Percentiles rank a stretch among this genome's conserved stretches.
These are phyloP conservation scores for Endotrypanum monterogeii DNA, from an alignment of 208 protist species.

Conservation along the genomic window DNA sequence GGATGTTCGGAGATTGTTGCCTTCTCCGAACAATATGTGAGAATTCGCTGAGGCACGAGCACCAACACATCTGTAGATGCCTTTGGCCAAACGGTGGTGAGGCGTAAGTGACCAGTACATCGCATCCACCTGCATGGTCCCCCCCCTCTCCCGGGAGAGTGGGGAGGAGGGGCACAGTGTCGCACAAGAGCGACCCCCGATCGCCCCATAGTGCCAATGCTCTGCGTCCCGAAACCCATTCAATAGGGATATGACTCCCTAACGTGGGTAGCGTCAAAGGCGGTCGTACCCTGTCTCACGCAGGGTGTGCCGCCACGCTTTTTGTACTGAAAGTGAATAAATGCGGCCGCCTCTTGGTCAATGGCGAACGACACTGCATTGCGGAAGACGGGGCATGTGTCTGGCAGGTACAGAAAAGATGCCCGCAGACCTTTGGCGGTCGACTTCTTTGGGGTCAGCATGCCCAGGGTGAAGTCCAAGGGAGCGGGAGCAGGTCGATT, in stretches of 20 bases:
- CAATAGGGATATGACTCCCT: conserved; percentile 30
- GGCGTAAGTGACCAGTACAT: too few species aligned
- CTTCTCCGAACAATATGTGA: too few species aligned
- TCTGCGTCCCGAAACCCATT: background rate
- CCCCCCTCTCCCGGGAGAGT: too few species aligned
- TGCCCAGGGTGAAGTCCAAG: conserved; percentile 36
- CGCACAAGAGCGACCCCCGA: background rate
- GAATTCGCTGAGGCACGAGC: too few species aligned
- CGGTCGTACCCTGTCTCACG: conserved; percentile 31
- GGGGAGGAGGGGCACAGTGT: too few species aligned
- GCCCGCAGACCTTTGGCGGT: conserved; percentile 22
- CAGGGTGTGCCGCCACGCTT: conserved; percentile 27
- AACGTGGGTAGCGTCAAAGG: conserved; percentile 29
- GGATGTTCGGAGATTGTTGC: too few species aligned
- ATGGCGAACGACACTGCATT: conserved; percentile 25
- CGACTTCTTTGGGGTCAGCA: conserved; percentile 33
- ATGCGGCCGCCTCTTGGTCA: conserved; percentile 12
- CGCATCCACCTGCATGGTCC: too few species aligned
- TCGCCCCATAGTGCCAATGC: background rate
- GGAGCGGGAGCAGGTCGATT: too few species aligned
- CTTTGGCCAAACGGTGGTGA: too few species aligned
- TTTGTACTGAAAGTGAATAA: conserved; percentile 49
- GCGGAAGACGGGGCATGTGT: conserved; percentile 34
- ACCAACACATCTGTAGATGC: too few species aligned
- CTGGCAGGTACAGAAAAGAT: conserved; percentile 40